phyloP scores from a whole-genome alignment of 495 filamentous ascomycete species.

The Schizothecium vesticola region DNA sequence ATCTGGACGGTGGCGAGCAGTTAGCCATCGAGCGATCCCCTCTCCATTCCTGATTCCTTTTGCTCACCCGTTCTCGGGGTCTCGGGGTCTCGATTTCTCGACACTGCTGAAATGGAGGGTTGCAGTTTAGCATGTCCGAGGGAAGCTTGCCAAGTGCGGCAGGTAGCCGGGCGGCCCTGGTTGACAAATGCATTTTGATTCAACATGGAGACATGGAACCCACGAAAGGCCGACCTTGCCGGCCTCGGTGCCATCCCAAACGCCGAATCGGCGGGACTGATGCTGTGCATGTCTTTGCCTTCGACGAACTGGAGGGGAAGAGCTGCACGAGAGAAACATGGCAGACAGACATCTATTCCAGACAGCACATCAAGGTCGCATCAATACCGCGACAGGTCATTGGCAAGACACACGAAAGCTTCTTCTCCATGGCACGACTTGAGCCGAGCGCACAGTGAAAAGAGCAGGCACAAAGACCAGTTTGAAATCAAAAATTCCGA shows the following conservation, averaged over 20 bases:
- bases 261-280: neutral
- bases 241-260: neutral
- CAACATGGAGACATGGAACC: neutral
- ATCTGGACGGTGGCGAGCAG: neutral
- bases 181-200: neutral
- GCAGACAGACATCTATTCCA: neutral
- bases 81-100: neutral
- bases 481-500: slow-evolving; percentile 34
- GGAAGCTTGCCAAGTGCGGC: neutral
- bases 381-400: neutral
- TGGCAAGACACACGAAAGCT: neutral
- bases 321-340: neutral
- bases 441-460: slow-evolving; percentile 28
- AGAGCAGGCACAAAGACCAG: slow-evolving; percentile 5
- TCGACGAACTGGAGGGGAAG: neutral
- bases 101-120: neutral
- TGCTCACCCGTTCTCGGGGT: no score
- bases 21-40: neutral
- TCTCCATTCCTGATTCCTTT: neutral
- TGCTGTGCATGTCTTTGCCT: neutral
- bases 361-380: neutral
- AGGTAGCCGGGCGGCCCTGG: neutral
- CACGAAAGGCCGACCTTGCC: neutral
- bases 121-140: neutral
- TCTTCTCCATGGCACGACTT: slow-evolving; percentile 28